Base-by-base conservation (phyloP, 2,329 filamentous ascomycete species). In the Cladobotryum protrusum region DNA sequence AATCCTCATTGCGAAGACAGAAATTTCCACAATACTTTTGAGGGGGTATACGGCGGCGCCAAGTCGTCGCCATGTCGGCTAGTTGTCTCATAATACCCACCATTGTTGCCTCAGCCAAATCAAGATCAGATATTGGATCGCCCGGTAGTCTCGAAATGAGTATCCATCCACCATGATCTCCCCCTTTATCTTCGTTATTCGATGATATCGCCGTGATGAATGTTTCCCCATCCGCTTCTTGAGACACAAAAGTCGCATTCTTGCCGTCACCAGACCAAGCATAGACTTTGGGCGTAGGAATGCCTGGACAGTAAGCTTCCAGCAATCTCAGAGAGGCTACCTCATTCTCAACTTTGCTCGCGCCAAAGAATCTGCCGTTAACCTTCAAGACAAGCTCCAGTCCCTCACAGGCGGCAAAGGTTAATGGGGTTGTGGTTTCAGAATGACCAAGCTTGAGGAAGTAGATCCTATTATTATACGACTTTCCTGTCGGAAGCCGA, bases 401-500 rank as follows among this genome's bases (percentile, higher is more conserved):
- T 15, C 49, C 45, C 1, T 14, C 34, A 12, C 12, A 42, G 7
- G 24, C 13, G 6, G 19, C 13, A 20, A 17, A 15, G 39, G 19
- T 13, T 42, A 9, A 5, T 18, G 17, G 19, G 13, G 24, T 43
- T n/a, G 15, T 13, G 18, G 12, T 33, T 11, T 18, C 42, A 2
- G 17, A 8, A 5, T 49, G 52, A 17, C 33, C 33, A 8, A 57
- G 40, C 11, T 39, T 48, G 15, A 60, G 29, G 44, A 58, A 54
- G 41, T 59, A 61, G 20, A 60, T 47, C 20, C 56, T 53, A 29
- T 58, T 61, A 53, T 59, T 61, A 50, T 55, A 61, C 2, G 57
- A 58, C 12, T 50, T 47, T 5, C 54, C 54, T 2, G 42, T 46
- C 2, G 46, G 35, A n/a, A 58, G 52, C 11, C 53, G 53, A 1